Percentiles rank a stretch among this genome's conserved stretches.
These are phyloP conservation scores for Emericellopsis atlantica DNA, from an alignment of 2,329 filamentous ascomycete species.

Conservation along the genomic window DNA sequence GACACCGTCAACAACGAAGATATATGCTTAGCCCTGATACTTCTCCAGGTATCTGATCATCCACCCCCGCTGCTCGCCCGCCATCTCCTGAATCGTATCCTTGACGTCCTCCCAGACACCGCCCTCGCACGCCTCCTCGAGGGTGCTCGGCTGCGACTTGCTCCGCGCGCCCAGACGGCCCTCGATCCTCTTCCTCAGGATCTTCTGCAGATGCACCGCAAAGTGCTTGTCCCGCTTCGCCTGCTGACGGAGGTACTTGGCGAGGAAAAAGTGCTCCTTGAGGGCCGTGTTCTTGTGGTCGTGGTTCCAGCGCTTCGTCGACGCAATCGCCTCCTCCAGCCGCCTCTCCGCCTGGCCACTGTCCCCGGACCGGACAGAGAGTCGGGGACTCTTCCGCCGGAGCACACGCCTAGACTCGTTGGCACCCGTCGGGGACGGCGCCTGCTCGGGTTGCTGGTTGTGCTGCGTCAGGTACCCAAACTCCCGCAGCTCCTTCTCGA, in stretches of 20 bases:
- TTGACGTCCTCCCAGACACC: constrained; percentile 20
- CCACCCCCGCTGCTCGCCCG: constrained; percentile 9
- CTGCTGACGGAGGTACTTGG: constrained; percentile 21
- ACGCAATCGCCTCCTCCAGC: constrained; percentile 20
- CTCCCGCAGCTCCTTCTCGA: no score
- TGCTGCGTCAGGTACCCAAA: no score
- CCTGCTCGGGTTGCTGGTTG: no score
- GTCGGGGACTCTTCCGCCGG: no score
- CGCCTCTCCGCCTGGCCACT: constrained; percentile 8
- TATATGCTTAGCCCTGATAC: no score
- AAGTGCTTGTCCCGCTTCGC: constrained; percentile 19
- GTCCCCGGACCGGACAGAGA: no score
- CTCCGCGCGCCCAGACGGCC: constrained; percentile 2
- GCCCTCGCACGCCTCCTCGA: constrained; percentile 19
- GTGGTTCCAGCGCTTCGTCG: constrained; percentile 24
- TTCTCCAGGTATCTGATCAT: no score
- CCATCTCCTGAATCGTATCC: constrained; percentile 14
- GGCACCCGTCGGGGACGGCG: no score
- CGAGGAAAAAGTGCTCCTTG: constrained; percentile 15
- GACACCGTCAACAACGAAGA: no score
- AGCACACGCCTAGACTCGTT: no score
- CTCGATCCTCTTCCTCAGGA: constrained; percentile 13
- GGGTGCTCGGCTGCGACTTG: constrained; percentile 9
- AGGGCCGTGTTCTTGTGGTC: constrained; percentile 20
- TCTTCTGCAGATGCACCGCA: constrained; percentile 18